Conservation (phyloP, 2,329 filamentous ascomycete species). For the Graphium sp. region DNA sequence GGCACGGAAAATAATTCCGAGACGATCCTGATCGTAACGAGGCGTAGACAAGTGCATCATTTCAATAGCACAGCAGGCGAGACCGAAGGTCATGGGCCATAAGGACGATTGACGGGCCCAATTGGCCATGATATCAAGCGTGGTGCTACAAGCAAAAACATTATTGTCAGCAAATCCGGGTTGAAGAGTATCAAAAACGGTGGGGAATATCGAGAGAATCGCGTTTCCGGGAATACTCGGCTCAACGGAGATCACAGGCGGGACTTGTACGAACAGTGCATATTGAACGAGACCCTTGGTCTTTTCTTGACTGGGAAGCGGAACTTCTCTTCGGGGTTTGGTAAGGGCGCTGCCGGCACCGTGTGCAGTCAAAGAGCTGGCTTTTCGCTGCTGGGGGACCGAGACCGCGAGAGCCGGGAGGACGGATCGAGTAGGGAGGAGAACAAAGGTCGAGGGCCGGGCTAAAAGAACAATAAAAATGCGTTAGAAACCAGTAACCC, state of each 20-base stretch:
- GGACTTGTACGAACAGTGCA: constrained; percentile 49
- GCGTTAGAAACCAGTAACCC: neutral
- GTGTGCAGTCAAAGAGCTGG: constrained; percentile 36
- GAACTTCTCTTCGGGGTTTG: constrained; percentile 52
- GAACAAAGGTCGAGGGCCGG: constrained; percentile 1
- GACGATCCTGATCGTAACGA: constrained; percentile 75
- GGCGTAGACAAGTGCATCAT: constrained; percentile 89
- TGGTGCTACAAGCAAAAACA: too few relatives aligned
- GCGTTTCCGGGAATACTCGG: too few relatives aligned
- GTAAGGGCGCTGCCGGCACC: constrained; percentile 29
- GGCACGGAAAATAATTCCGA: constrained; percentile 82
- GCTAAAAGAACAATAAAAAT: constrained; percentile 1
- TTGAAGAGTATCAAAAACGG: too few relatives aligned
- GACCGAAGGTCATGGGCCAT: constrained; percentile 80
- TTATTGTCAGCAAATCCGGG: too few relatives aligned
- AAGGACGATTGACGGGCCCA: constrained; percentile 78
- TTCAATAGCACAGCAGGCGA: constrained; percentile 78
- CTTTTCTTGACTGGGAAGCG: constrained; percentile 59
- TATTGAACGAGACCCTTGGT: constrained; percentile 74
- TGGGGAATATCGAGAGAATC: too few relatives aligned
- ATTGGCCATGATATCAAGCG: constrained; percentile 64
- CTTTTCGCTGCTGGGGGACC: constrained; percentile 48
- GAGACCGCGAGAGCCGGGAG: constrained; percentile 48
- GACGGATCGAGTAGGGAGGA: constrained; percentile 18
- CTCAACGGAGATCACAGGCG: too few relatives aligned